These are phyloP conservation scores for Rugonectria rugulosa DNA, from an alignment of 2,329 filamentous ascomycete species.

Conservation along the genomic window DNA sequence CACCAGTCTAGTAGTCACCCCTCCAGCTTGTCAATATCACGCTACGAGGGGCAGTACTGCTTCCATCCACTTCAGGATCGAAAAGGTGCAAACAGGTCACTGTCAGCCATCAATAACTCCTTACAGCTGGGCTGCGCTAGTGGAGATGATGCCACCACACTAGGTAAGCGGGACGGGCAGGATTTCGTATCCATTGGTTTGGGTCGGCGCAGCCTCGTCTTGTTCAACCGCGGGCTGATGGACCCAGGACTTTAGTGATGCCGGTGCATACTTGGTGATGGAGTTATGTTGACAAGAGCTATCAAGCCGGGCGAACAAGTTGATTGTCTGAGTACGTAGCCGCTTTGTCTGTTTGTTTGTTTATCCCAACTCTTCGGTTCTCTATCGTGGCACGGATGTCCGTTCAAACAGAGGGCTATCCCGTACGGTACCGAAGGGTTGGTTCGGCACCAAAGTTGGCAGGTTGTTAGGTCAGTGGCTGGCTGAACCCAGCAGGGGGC, in stretches of 20 bases:
- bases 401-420: too few species aligned
- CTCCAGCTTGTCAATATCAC: constrained; percentile 28
- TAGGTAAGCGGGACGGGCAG: constrained; percentile 24
- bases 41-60: constrained; percentile 22
- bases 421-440: too few species aligned
- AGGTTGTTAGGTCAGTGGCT: too few species aligned
- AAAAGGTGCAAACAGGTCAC: too few species aligned
- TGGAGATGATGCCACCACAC: constrained; percentile 26
- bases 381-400: too few species aligned
- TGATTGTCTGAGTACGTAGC: not conserved
- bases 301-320: not conserved
- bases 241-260: constrained; percentile 6
- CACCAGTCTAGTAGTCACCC: constrained; percentile 23
- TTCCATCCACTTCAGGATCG: constrained; percentile 15
- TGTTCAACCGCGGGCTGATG: constrained; percentile 9
- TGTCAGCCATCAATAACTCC: constrained; percentile 14
- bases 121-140: constrained; percentile 17
- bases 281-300: too few species aligned
- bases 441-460: too few species aligned
- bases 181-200: constrained; percentile 15
- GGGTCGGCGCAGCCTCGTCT: constrained; percentile 17
- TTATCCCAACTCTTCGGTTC: too few species aligned
- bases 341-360: too few species aligned
- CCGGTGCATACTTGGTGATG: too few species aligned
- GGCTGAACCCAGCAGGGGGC: too few species aligned